phyloP scores from a whole-genome alignment of 768 basidiomycete species.

The Tylopilus rubrobrunneus region DNA sequence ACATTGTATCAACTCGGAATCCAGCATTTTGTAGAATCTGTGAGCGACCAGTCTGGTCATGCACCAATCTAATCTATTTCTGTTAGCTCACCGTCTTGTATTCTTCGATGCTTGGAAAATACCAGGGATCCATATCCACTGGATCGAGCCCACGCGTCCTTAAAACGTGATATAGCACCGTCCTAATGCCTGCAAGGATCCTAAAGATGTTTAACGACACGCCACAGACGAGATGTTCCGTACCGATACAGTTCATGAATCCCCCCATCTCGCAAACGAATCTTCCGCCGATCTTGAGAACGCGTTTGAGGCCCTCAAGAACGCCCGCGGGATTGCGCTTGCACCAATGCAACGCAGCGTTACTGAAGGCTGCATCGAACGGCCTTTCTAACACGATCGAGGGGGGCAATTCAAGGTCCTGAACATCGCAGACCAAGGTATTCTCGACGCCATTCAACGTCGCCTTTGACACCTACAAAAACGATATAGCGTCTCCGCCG shows the following conservation, averaged over 20 bases:
- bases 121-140: conserved; percentile 70
- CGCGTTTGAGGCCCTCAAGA: conserved; percentile 50
- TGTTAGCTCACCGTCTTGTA: conserved; percentile 48
- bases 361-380: conserved; percentile 78
- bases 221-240: background rate
- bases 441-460: conserved; percentile 41
- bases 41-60: conserved; percentile 1
- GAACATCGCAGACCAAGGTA: conserved; percentile 53
- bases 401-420: conserved; percentile 37
- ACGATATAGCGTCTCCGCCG: background rate
- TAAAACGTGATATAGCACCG: conserved; percentile 52
- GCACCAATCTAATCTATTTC: background rate
- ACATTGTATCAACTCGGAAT: conserved; percentile 54
- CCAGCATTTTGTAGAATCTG: conserved; percentile 55
- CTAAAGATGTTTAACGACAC: conserved; percentile 3
- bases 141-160: conserved; percentile 55
- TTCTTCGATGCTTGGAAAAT: conserved; percentile 69
- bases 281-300: conserved; percentile 67
- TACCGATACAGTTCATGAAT: conserved; percentile 68
- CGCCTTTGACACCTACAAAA: conserved; percentile 51
- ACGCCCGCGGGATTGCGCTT: conserved; percentile 68
- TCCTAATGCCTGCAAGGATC: conserved; percentile 51
- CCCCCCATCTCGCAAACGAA: conserved; percentile 79
- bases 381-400: conserved; percentile 30
- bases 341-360: conserved; percentile 84